Conservation (phyloP, 495 filamentous ascomycete species). For the Annulohypoxylon moriforme region DNA sequence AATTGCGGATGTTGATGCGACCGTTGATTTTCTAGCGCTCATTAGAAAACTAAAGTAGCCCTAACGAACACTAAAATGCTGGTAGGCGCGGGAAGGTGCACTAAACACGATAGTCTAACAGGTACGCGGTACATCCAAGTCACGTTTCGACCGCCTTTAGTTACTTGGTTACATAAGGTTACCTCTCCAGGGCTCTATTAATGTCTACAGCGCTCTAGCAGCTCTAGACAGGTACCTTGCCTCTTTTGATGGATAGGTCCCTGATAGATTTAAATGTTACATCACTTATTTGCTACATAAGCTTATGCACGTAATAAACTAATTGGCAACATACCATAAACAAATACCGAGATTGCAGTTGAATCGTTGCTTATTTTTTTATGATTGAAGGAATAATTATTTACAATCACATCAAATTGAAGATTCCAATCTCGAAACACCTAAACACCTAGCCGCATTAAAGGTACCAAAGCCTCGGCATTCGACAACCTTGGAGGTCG, state of each 20-base stretch:
- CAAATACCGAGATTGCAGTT: neutral
- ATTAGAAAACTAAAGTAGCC: neutral
- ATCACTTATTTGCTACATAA: constrained; percentile 2
- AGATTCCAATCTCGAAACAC: neutral
- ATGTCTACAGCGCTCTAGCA: too few species aligned
- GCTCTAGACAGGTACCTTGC: neutral
- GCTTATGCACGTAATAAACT: constrained; percentile 2
- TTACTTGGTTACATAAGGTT: neutral
- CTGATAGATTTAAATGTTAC: constrained; percentile 2
- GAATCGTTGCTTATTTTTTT: neutral
- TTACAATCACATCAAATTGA: neutral
- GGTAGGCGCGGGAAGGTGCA: constrained; percentile 11
- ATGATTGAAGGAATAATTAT: neutral
- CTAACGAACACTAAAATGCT: neutral
- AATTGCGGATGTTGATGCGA: neutral
- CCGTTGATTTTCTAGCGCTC: neutral
- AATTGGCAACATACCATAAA: neutral
- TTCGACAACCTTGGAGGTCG: constrained; percentile 12
- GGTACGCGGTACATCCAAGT: neutral
- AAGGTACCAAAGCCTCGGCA: constrained; percentile 17
- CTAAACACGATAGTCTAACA: neutral
- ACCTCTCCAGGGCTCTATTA: too few species aligned
- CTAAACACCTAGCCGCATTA: neutral
- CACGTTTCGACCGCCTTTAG: neutral
- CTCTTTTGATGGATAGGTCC: neutral